These are phyloP conservation scores for Ganoderma lingzhi DNA, from an alignment of 1,284 basidiomycete species.

Conservation along the genomic window DNA sequence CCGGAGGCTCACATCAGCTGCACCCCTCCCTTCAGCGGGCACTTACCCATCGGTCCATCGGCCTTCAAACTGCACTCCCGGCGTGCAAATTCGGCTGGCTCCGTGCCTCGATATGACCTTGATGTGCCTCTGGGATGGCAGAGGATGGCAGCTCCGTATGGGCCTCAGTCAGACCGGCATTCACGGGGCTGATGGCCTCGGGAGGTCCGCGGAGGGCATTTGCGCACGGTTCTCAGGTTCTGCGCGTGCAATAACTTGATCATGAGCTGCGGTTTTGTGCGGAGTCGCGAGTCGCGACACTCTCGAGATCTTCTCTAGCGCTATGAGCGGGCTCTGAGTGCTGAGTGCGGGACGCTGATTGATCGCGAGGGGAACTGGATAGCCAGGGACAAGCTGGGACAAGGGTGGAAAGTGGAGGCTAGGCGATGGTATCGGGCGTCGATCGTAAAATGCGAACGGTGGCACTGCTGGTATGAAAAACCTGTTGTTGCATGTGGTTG, in stretches of 20 bases:
- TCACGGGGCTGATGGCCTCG: background rate
- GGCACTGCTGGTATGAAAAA: constrained; percentile 19
- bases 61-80: background rate
- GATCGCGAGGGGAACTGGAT: too few species aligned
- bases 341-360: too few species aligned
- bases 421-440: constrained; percentile 21
- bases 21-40: background rate
- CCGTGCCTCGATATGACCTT: background rate
- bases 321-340: too few species aligned
- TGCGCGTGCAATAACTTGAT: background rate
- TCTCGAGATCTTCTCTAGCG: too few species aligned
- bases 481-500: background rate
- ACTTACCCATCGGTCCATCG: constrained; percentile 1
- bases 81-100: background rate
- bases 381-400: too few species aligned
- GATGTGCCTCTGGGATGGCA: background rate
- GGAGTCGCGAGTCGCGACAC: too few species aligned
- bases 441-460: constrained; percentile 22
- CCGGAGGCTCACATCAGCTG: constrained; percentile 7
- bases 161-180: background rate
- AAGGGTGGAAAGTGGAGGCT: constrained; percentile 7
- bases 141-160: background rate
- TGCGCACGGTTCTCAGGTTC: background rate
- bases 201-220: background rate
- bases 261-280: background rate